phyloP scores from a whole-genome alignment of 2,329 filamentous ascomycete genomes.

The Aureobasidium uvarum region DNA sequence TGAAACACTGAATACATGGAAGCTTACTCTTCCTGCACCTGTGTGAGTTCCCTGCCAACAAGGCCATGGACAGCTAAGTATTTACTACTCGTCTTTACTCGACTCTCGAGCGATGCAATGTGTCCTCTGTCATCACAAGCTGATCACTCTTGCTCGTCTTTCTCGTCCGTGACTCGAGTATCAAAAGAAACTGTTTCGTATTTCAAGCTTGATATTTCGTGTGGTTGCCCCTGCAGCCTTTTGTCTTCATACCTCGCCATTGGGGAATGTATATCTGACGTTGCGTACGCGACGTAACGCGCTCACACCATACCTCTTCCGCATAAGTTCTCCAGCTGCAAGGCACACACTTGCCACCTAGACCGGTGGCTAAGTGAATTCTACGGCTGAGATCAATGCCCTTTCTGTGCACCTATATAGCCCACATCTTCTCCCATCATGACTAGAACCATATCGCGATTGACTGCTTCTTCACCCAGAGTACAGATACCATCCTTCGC shows the following conservation, averaged over 20 bases:
- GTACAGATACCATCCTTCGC: conserved; percentile 25
- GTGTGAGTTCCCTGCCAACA: background rate
- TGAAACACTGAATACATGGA: conserved; percentile 2
- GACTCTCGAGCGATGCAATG: background rate
- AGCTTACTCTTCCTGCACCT: background rate
- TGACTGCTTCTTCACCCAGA: background rate
- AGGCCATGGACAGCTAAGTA: background rate
- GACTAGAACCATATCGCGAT: background rate
- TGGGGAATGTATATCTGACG: conserved; percentile 33
- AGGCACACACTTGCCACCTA: conserved; percentile 31
- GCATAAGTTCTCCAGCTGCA: conserved; percentile 34
- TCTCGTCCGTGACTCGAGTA: background rate
- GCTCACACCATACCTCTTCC: conserved; percentile 9
- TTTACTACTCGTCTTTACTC: background rate
- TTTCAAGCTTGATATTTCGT: conserved; percentile 26
- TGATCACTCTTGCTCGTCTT: background rate
- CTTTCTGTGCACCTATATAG: conserved; percentile 9
- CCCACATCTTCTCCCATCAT: conserved; percentile 22
- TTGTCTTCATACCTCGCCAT: conserved; percentile 34
- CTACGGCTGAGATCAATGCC: background rate
- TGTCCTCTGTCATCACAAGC: no score
- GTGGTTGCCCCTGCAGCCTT: conserved; percentile 31
- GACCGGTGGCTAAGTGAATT: background rate
- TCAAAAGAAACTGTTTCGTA: conserved; percentile 4
- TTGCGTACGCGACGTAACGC: conserved; percentile 12